Evolutionary conservation across 1,139 yeast species (phyloP), one percentile per base, ranked within the genome.

Genomic region (Candida tetrigidarum): DNA sequence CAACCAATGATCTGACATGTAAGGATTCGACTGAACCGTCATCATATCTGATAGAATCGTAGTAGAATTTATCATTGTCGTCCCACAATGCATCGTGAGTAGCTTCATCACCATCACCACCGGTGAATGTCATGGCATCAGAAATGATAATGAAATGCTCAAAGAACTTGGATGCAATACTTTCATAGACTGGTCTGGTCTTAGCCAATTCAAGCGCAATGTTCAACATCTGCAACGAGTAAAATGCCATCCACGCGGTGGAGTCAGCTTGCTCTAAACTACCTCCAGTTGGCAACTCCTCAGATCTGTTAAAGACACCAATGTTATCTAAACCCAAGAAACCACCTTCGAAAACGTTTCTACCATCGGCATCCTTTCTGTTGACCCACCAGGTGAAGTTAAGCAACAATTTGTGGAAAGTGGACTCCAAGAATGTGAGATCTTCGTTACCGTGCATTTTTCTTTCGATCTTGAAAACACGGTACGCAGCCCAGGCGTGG

Each of bases 331-430:
- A 75, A 6, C 98, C 98, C 47, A 92, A 76, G 67, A 92, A 92
- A 0, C 98, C 98, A 53, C 98, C 98, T 67, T 89, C 96, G 62
- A 92, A 92, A 28, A 92, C 88, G 56, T 92, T 92, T 58, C 88
- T 86, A 50, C 97, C 98, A 50, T 85, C 87, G 5, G 78, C 69
- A 66, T 92, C 98, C 63, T 92, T 92, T 61, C 97, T 78, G 67
- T 92, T 92, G 47, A 92, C 97, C 98, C 98, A 92, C 98, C 98
- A 92, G 20, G 97, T 90, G 66, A 92, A 92, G 66, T 92, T 92
- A 51, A 92, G 74, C 62, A 92, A 69, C 56, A 92, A 77, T 64
- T 92, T 92, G 65, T 92, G 98, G 77, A 92, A 92, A 16, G 90
- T 96, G 26, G 93, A 76, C 65, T 92, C 98, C 66, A 92, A 77